phyloP scores from a whole-genome alignment of 352 stramenopile species.

The Phytophthora colocasiae region DNA sequence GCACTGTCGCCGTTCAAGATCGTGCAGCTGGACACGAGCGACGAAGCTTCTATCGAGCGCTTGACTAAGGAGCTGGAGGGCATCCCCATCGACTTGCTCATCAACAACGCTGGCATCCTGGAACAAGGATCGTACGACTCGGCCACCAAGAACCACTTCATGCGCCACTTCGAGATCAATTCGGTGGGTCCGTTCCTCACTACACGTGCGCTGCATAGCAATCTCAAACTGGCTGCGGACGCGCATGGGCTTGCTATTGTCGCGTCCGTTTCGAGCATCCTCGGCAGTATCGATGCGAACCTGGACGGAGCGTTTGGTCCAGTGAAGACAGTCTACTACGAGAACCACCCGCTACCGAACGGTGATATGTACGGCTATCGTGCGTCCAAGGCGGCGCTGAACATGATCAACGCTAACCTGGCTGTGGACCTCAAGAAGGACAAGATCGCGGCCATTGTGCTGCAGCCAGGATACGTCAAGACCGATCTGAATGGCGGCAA shows the following conservation, averaged over 20 bases:
- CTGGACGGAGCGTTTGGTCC: slow-evolving; percentile 28
- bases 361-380: slow-evolving; percentile 67
- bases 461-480: slow-evolving; percentile 57
- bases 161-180: slow-evolving; percentile 71
- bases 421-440: slow-evolving; percentile 52
- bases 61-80: slow-evolving; percentile 46
- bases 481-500: slow-evolving; percentile 48
- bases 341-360: slow-evolving; percentile 16
- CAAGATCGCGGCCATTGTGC: slow-evolving; percentile 47
- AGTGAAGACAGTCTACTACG: slow-evolving; percentile 17
- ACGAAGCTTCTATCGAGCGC: slow-evolving; percentile 49
- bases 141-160: slow-evolving; percentile 45
- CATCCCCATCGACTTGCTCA: slow-evolving; percentile 60
- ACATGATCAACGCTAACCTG: slow-evolving; percentile 61
- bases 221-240: slow-evolving; percentile 45
- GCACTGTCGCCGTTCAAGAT: slow-evolving; percentile 47
- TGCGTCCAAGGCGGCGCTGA: slow-evolving; percentile 72
- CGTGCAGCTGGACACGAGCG: slow-evolving; percentile 46
- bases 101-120: slow-evolving; percentile 68
- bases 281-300: slow-evolving; percentile 27
- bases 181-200: slow-evolving; percentile 58
- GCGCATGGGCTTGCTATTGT: slow-evolving; percentile 37
- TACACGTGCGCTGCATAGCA: slow-evolving; percentile 49
- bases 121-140: slow-evolving; percentile 22
- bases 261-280: slow-evolving; percentile 40